These are phyloP conservation scores for Starmera caribaea DNA, from an alignment of 805 yeast species.

Conservation along the genomic window DNA sequence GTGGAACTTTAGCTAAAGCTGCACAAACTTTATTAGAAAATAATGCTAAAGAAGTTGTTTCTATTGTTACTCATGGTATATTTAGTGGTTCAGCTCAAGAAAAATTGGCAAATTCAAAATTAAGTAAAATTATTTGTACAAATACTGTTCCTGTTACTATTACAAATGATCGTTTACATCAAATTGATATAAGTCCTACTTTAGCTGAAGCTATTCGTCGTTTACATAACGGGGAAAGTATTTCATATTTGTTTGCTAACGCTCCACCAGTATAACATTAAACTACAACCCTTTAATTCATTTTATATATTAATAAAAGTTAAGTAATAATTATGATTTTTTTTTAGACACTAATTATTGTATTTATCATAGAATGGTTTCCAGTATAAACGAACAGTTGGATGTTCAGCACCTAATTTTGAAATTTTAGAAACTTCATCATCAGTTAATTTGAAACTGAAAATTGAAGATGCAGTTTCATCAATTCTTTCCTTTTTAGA, in stretches of 20 bases:
- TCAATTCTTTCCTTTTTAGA: slow-evolving; percentile 44
- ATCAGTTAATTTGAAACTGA: slow-evolving; percentile 40
- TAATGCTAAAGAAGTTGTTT: slow-evolving; percentile 79
- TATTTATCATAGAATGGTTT: slow-evolving; percentile 15
- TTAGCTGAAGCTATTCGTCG: slow-evolving; percentile 92
- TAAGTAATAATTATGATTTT: too few species aligned
- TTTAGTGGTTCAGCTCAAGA: slow-evolving; percentile 78
- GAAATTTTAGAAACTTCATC: slow-evolving; percentile 40
- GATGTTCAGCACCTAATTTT: slow-evolving; percentile 28
- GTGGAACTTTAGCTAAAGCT: slow-evolving; percentile 94
- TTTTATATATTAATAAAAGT: too few species aligned
- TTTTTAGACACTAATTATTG: slow-evolving; percentile 4
- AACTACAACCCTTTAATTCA: too few species aligned
- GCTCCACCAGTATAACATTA: slow-evolving; percentile 30
- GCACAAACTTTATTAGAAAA: slow-evolving; percentile 76
- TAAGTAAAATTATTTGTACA: slow-evolving; percentile 77
- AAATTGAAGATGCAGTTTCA: slow-evolving; percentile 43
- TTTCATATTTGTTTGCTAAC: slow-evolving; percentile 75
- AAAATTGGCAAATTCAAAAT: slow-evolving; percentile 55
- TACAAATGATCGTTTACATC: slow-evolving; percentile 52
- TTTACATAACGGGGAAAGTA: slow-evolving; percentile 92
- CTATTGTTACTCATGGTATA: slow-evolving; percentile 94
- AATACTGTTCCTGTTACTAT: slow-evolving; percentile 83
- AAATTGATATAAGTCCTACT: slow-evolving; percentile 77
- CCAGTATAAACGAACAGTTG: slow-evolving; percentile 26